Conservation (phyloP, 2,329 filamentous ascomycete genomes). For the Verruconis gallopava region DNA sequence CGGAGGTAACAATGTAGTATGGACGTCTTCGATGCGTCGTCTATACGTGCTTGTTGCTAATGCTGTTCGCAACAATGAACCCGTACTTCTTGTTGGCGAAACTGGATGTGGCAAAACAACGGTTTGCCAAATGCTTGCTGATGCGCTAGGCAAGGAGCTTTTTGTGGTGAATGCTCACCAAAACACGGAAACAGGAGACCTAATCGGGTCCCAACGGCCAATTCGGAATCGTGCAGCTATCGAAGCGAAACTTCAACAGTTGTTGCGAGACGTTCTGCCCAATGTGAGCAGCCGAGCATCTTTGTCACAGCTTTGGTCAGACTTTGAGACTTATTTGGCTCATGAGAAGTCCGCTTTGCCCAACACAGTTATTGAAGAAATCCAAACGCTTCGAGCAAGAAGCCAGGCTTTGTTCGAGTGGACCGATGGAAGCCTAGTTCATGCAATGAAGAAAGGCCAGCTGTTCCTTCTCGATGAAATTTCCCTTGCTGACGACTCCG, state of each 20-base stretch:
- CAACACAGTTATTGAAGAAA: constrained; percentile 16
- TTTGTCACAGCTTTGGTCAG: constrained; percentile 12
- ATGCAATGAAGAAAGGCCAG: constrained; percentile 80
- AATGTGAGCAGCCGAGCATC: constrained; percentile 5
- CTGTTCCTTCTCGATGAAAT: constrained; percentile 97
- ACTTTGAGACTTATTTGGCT: constrained; percentile 35
- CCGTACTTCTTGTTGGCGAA: constrained; percentile 86
- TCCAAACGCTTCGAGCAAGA: constrained; percentile 42
- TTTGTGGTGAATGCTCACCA: constrained; percentile 95
- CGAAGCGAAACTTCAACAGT: constrained; percentile 49
- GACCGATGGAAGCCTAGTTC: constrained; percentile 85
- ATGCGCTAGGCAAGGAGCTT: constrained; percentile 61
- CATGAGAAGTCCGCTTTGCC: background rate
- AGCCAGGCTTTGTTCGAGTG: constrained; percentile 88
- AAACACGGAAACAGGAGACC: constrained; percentile 92
- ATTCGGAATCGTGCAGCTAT: constrained; percentile 72
- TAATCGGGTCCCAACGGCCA: constrained; percentile 90
- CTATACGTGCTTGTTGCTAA: constrained; percentile 80
- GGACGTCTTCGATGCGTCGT: constrained; percentile 89
- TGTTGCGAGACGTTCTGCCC: constrained; percentile 36
- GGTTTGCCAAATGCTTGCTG: constrained; percentile 81
- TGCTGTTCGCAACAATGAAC: constrained; percentile 81
- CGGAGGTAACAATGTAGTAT: constrained; percentile 51
- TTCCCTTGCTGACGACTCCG: constrained; percentile 92
- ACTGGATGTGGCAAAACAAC: constrained; percentile 98